Conservation (phyloP, 768 basidiomycete genomes). For the Punctularia strigosozonata region DNA sequence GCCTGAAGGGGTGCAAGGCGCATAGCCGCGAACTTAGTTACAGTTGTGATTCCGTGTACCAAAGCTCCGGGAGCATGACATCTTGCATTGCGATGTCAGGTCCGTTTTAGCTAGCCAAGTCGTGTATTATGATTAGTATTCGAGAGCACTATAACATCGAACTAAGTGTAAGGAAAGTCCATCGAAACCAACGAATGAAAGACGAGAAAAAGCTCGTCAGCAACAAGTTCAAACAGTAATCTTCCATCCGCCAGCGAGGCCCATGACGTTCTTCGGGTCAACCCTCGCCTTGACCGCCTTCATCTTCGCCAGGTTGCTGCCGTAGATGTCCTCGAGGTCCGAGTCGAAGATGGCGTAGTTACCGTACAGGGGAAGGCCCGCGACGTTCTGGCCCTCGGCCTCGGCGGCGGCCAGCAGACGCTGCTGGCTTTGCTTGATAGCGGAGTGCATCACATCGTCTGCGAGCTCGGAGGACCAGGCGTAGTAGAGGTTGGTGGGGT, state of each 20-base stretch:
- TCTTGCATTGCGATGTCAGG: too few species aligned
- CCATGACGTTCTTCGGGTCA: constrained; percentile 13
- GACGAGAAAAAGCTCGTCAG: too few species aligned
- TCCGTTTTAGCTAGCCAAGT: too few species aligned
- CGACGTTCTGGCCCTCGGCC: constrained; percentile 10
- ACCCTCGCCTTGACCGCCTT: constrained; percentile 1
- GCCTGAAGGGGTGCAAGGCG: too few species aligned
- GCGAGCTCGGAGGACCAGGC: constrained; percentile 28
- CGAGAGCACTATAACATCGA: too few species aligned
- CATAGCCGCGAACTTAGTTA: too few species aligned
- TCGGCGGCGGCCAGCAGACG: constrained; percentile 6
- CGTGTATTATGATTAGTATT: too few species aligned
- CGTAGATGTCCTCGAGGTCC: constrained; percentile 8
- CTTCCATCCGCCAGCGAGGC: constrained; percentile 12
- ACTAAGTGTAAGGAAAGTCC: too few species aligned
- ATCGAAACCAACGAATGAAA: too few species aligned
- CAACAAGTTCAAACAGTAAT: too few species aligned
- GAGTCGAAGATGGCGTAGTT: constrained; percentile 9
- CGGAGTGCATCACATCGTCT: constrained; percentile 29
- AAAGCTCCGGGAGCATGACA: too few species aligned
- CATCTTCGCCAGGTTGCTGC: constrained; percentile 7
- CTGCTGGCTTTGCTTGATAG: constrained; percentile 26
- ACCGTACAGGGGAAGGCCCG: constrained; percentile 5
- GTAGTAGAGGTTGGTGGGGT: constrained; percentile 33
- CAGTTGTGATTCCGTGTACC: too few species aligned